Evolutionary conservation across 2,329 filamentous ascomycete genomes (phyloP).

Genomic region (Aspergillus vadensis): DNA sequence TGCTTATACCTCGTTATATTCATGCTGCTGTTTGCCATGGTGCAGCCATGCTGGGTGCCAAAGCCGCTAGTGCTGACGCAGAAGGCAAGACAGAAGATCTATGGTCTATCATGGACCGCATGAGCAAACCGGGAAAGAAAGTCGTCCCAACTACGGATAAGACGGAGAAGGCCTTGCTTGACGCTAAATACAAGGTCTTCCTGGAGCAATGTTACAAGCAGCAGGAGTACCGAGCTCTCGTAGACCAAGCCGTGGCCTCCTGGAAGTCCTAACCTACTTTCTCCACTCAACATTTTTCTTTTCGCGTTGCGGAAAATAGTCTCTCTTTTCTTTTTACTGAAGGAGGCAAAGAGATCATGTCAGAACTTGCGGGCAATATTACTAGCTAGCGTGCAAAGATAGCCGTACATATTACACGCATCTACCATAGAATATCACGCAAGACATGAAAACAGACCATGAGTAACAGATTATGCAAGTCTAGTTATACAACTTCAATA

Average conservation of each 20-base stretch:
- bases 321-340: background rate
- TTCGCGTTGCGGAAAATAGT: background rate
- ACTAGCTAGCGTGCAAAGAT: background rate
- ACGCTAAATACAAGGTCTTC: slow-evolving; percentile 94
- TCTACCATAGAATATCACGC: too few relatives aligned
- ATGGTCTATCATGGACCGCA: slow-evolving; percentile 96
- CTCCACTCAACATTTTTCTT: background rate
- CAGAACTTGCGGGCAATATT: background rate
- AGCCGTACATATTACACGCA: background rate
- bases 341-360: background rate
- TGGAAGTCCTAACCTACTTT: slow-evolving; percentile 38
- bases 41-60: slow-evolving; percentile 97
- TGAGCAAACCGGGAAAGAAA: slow-evolving; percentile 89
- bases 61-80: slow-evolving; percentile 82
- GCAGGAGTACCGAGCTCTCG: slow-evolving; percentile 74
- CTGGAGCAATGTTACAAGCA: slow-evolving; percentile 87
- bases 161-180: slow-evolving; percentile 75
- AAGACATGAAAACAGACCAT: background rate
- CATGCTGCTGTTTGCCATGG: slow-evolving; percentile 95
- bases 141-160: slow-evolving; percentile 73
- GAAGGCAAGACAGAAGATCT: slow-evolving; percentile 80
- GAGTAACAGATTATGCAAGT: background rate
- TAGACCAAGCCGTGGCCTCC: slow-evolving; percentile 63
- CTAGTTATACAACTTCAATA: background rate
- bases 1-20: slow-evolving; percentile 89